Conservation (phyloP, 2,329 filamentous ascomycete genomes). For the Lomentospora prolificans region DNA sequence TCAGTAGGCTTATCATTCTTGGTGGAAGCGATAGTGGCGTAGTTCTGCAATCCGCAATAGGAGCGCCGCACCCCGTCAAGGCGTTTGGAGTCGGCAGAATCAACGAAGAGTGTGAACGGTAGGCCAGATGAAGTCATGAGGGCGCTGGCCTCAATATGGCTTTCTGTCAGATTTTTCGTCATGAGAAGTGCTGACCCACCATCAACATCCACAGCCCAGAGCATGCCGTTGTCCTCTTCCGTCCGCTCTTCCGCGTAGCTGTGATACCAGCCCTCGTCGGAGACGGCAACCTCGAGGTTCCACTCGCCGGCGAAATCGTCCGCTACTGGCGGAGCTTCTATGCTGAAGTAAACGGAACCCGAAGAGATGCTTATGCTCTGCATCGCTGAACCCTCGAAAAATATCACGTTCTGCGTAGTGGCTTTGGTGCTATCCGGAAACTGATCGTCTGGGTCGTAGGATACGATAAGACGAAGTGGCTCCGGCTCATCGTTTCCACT, state of each 20-base stretch:
- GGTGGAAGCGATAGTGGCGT: slow-evolving; percentile 52
- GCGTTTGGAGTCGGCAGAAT: slow-evolving; percentile 46
- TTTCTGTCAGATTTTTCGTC: slow-evolving; percentile 64
- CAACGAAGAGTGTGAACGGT: slow-evolving; percentile 71
- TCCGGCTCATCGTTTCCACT: slow-evolving; percentile 24
- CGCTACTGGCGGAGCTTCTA: slow-evolving; percentile 60
- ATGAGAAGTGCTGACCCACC: slow-evolving; percentile 74
- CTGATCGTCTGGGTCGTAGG: slow-evolving; percentile 51
- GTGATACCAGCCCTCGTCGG: slow-evolving; percentile 71
- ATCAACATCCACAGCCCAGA: slow-evolving; percentile 55
- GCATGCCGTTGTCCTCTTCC: slow-evolving; percentile 34
- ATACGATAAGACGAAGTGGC: slow-evolving; percentile 72
- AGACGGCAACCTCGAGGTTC: slow-evolving; percentile 73
- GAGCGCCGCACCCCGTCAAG: slow-evolving; percentile 67
- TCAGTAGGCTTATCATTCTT: slow-evolving; percentile 34
- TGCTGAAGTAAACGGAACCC: slow-evolving; percentile 63
- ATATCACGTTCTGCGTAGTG: slow-evolving; percentile 25
- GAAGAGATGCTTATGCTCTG: slow-evolving; percentile 47
- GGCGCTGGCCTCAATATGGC: slow-evolving; percentile 28
- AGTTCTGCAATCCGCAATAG: slow-evolving; percentile 66
- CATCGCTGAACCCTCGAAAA: slow-evolving; percentile 62
- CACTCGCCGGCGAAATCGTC: slow-evolving; percentile 54
- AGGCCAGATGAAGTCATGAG: slow-evolving; percentile 35
- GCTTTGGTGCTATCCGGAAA: slow-evolving; percentile 40
- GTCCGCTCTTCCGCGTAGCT: slow-evolving; percentile 38